Base-by-base conservation (phyloP, 768 basidiomycete genomes). In the Strobilomyces echinocephalus region DNA sequence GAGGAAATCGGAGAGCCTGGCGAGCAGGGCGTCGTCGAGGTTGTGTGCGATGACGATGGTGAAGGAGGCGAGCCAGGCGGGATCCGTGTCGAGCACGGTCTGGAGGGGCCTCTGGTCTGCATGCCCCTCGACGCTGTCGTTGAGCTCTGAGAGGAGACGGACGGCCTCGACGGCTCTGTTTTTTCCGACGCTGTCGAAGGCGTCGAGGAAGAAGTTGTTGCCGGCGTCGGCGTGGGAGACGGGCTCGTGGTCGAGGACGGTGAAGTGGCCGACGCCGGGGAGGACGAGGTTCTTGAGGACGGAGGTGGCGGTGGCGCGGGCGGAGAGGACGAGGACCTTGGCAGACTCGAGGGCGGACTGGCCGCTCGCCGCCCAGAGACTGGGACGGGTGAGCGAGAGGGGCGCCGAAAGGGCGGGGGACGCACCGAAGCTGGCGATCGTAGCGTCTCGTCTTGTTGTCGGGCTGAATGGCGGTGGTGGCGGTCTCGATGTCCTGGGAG, bases 201-300 rank as follows among this genome's bases (percentile, higher is more conserved):
- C 87, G 38, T 88, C 81, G 24, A 99, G 76, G 73, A 98, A 99
- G 75, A 99, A 99, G 74, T 98, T 98, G 76, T 93, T 91, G 1
- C 94, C 94, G 0, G 92, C 84, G 62, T 98, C 95, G 52, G 84
- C 80, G 1, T 83, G 76, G 0, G 83, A 77, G 28, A 86, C 85
- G 36, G 68, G 50, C 3, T 70, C 66, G 21, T 79, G 72, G 64
- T 95, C 93, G 54, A 97, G 81, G 67, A 98, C 82, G 45, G 95
- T 95, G 68, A 97, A 98, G 65, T 89, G 83, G n/a, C 95, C 92
- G 59, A 97, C 84, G 8, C 95, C 95, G 3, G 97, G 97, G 8
- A 98, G 82, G 36, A 98, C 93, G 56, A 98, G 85, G 66, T 98
- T 98, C 79, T 99, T 98, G 52, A 99, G 79, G 60, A 91, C 82